Evolutionary conservation across 2,329 filamentous ascomycete species (phyloP).

Genomic region (Ophiosphaerella korrae): DNA sequence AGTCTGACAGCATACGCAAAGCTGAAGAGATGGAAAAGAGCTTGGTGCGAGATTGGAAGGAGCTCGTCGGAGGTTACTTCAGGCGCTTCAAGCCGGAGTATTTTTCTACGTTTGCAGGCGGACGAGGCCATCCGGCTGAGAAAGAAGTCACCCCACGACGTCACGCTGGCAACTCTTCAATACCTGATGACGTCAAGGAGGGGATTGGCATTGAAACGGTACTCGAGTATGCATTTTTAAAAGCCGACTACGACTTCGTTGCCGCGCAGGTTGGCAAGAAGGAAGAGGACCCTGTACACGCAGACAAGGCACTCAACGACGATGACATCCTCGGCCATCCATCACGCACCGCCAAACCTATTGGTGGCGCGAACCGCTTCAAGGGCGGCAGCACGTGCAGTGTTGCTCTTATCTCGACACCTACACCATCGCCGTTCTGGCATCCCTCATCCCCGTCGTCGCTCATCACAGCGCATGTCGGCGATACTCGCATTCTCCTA

Average conservation of each 20-base stretch:
- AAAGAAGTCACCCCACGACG: slow-evolving; percentile 36
- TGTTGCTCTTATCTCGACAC: slow-evolving; percentile 87
- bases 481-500: slow-evolving; percentile 88
- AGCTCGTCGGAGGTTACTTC: slow-evolving; percentile 91
- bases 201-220: slow-evolving; percentile 74
- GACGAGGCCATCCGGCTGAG: slow-evolving; percentile 43
- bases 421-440: slow-evolving; percentile 92
- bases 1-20: slow-evolving; percentile 59
- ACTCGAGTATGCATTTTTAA: slow-evolving; percentile 89
- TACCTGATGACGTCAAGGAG: slow-evolving; percentile 33
- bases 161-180: slow-evolving; percentile 26
- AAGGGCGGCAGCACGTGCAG: slow-evolving; percentile 93
- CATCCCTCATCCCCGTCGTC: slow-evolving; percentile 85
- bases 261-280: slow-evolving; percentile 83
- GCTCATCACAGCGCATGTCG: slow-evolving; percentile 85
- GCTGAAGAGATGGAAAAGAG: slow-evolving; percentile 71
- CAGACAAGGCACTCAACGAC: slow-evolving; percentile 80
- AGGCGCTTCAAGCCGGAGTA: slow-evolving; percentile 83
- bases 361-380: slow-evolving; percentile 79
- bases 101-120: slow-evolving; percentile 61
- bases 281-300: slow-evolving; percentile 69
- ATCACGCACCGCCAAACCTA: slow-evolving; percentile 57
- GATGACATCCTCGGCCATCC: slow-evolving; percentile 79
- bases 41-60: slow-evolving; percentile 78
- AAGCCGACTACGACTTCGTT: slow-evolving; percentile 93